Conservation (phyloP, 225 moss, liverwort and hornwort species). For the Pleurozium schreberi region DNA sequence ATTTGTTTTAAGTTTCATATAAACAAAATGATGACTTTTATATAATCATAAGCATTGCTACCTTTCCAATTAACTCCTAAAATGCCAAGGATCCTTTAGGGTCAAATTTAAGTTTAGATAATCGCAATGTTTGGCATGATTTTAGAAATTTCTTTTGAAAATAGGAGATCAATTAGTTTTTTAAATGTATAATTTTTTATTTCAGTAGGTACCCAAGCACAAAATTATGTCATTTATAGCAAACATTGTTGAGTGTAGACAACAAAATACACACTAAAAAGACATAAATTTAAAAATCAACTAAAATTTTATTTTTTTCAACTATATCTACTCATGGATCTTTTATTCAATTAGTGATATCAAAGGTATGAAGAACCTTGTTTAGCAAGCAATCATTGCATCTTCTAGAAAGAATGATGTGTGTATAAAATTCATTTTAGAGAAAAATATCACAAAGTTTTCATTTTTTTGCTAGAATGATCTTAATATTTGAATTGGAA, state of each 20-base stretch:
- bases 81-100: background rate
- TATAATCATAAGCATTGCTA: background rate
- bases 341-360: no score
- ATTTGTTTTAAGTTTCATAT: background rate
- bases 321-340: background rate
- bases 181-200: background rate
- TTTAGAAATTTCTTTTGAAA: background rate
- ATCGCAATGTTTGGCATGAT: accelerated
- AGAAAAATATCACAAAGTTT: background rate
- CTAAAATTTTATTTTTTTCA: background rate
- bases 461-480: background rate
- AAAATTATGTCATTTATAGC: background rate
- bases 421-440: background rate
- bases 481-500: accelerated
- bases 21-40: background rate
- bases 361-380: background rate
- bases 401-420: background rate
- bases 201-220: no score
- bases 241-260: accelerated
- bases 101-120: background rate
- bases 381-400: accelerated
- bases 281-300: background rate
- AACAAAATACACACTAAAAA: background rate
- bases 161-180: no score
- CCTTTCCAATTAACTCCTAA: background rate